Evolutionary conservation across 2,329 filamentous ascomycete genomes (phyloP), one percentile per base, ranked within the genome.

Genomic region (Dactylellina parvicollis): DNA sequence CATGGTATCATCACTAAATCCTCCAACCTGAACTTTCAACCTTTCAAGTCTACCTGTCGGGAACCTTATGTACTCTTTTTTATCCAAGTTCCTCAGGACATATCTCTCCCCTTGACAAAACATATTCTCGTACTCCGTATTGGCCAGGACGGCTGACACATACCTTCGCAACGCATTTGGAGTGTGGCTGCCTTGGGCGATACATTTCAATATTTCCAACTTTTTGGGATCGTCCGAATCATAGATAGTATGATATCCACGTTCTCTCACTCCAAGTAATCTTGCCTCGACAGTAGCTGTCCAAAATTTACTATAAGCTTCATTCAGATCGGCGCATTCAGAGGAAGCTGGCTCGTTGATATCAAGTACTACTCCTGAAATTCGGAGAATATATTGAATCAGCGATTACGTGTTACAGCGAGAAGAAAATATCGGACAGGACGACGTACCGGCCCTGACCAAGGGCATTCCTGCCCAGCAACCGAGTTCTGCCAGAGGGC

Each of bases 181-280:
- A 32, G 30, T 52, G 18, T 46, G 3, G 2, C 2, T 38, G 16
- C 60, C 26, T 5, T 7, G 1, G 2, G 54, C 44, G 10, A 69
- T 54, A 28, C 24, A 50, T 3, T 18, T 24, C 26, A 69, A 24
- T 16, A 54, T 52, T 2, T 32, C 46, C 20, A 69, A 9, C 20
- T 26, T 59, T 24, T 30, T 24, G 10, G 64, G 44, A 22, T 54
- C 18, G 46, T 69, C 64, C 1, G 64, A 69, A 26, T 69, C 64
- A 22, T 69, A 69, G 20, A 69, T 50, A 8, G 64, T 69, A 46
- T 69, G 46, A 26, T 69, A 60, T 46, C 64, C 64, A 4, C 52
- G 46, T 16, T 59, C 54, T 18, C 64, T 50, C 3, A 54, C 9
- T 9, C 24, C 47, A 22, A 69, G 44, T 18, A 69, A 44, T 18